phyloP scores from a whole-genome alignment of 2,329 filamentous ascomycete genomes.

The Xylariaceae sp. region DNA sequence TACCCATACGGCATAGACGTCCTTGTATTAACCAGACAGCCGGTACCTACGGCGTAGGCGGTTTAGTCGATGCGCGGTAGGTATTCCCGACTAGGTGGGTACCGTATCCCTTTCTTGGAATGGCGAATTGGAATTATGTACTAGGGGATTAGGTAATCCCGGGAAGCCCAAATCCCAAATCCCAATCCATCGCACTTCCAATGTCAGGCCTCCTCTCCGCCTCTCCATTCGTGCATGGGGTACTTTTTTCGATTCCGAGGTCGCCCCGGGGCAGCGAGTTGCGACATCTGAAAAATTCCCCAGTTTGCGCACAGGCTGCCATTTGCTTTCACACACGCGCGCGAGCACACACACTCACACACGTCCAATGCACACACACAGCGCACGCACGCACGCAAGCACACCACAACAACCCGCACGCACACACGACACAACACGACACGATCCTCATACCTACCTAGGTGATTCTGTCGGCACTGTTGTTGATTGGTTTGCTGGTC shows the following conservation, averaged over 20 bases:
- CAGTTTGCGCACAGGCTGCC: constrained; percentile 3
- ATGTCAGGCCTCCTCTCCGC: too few relatives aligned
- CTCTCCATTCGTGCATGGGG: not conserved
- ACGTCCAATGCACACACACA: not conserved
- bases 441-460: not conserved
- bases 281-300: constrained; percentile 6
- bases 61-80: not conserved
- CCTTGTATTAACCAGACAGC: not conserved
- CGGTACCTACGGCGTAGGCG: not conserved
- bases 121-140: too few relatives aligned
- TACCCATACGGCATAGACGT: too few relatives aligned
- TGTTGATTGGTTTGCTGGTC: constrained; percentile 18
- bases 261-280: constrained; percentile 5
- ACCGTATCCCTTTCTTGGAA: not conserved
- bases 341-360: not conserved
- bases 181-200: not conserved
- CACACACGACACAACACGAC: not conserved
- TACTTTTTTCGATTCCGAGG: constrained; percentile 3
- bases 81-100: not conserved
- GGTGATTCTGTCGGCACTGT: constrained; percentile 3
- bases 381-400: constrained; percentile 2
- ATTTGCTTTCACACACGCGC: not conserved
- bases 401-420: not conserved
- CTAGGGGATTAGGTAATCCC: not conserved
- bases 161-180: not conserved